Percentiles rank a stretch among this genome's conserved stretches.
Conservation (phyloP, 225 moss, liverwort and hornwort genomes). For the Anthoceros angustus region DNA sequence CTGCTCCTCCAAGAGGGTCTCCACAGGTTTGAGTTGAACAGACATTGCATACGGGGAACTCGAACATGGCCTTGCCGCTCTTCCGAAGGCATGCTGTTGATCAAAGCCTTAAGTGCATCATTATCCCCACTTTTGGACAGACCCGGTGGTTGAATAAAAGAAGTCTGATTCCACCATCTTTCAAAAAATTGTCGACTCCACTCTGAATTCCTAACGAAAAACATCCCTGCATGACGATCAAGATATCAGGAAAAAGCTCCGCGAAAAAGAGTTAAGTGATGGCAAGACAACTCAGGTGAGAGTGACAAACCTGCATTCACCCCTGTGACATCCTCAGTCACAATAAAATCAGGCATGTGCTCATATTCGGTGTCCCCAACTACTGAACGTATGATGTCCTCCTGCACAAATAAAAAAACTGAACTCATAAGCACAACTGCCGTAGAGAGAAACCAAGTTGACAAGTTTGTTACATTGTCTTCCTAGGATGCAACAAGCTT, state of each 20-base stretch:
- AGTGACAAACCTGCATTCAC: constrained; percentile 68
- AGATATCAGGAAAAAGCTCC: background rate
- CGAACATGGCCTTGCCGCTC: constrained; percentile 65
- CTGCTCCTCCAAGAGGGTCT: constrained; percentile 89
- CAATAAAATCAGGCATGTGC: constrained; percentile 80
- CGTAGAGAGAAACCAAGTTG: background rate
- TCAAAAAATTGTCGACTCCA: constrained; percentile 91
- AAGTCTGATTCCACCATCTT: constrained; percentile 84
- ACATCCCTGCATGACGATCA: constrained; percentile 53
- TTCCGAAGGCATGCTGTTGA: constrained; percentile 52
- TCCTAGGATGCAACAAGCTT: too few relatives aligned
- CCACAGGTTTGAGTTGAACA: constrained; percentile 96
- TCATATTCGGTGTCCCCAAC: constrained; percentile 49
- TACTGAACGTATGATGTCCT: constrained; percentile 60
- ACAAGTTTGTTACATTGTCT: background rate
- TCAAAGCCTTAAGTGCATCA: constrained; percentile 62
- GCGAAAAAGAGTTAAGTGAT: background rate
- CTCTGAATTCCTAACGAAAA: constrained; percentile 80
- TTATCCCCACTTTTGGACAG: constrained; percentile 91
- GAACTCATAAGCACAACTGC: background rate
- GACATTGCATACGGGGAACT: constrained; percentile 87
- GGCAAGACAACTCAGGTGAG: background rate
- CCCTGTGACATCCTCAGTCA: constrained; percentile 80
- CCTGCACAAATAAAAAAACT: constrained; percentile 17
- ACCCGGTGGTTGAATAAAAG: constrained; percentile 85